Evolutionary conservation across 495 filamentous ascomycete genomes (phyloP).

Genomic region (Polyplosphaeria fusca): DNA sequence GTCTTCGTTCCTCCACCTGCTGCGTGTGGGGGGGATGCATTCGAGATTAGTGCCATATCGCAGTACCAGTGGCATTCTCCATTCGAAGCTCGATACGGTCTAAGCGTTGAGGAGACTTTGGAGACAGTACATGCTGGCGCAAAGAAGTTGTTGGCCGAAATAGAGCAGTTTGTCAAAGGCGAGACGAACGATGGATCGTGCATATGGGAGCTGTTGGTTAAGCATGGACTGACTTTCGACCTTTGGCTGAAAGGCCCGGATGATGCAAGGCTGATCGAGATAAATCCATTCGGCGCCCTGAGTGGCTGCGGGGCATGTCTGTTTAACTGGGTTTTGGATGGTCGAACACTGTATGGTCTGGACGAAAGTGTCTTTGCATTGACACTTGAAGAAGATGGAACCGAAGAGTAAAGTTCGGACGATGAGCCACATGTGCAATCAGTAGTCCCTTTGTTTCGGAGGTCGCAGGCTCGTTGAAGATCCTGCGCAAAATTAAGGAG

Average conservation of each 20-base stretch:
- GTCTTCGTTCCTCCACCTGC: not conserved
- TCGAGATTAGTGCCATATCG: not conserved
- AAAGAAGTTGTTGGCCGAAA: not conserved
- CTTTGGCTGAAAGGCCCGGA: not conserved
- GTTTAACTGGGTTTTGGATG: slow-evolving; percentile 2
- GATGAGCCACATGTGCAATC: too few relatives aligned
- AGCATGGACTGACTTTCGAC: not conserved
- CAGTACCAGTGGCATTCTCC: not conserved
- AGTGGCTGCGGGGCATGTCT: slow-evolving; percentile 2
- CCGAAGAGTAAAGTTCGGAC: too few relatives aligned
- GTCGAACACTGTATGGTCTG: not conserved
- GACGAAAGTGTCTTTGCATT: not conserved
- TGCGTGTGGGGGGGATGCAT: not conserved
- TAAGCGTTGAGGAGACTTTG: not conserved
- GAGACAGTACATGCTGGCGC: not conserved
- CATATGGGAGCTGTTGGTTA: not conserved
- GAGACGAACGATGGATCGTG: not conserved
- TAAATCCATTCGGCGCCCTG: slow-evolving; percentile 3
- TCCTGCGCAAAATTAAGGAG: too few relatives aligned
- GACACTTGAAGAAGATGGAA: not conserved
- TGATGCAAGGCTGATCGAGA: not conserved
- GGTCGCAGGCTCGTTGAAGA: too few relatives aligned
- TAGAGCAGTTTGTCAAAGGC: not conserved
- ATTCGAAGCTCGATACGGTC: not conserved
- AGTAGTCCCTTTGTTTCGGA: too few relatives aligned